A percentile compares a stretch with the other conserved stretches of the same genome.
Evolutionary conservation across 257 asterid species (phyloP).

Genomic region (Solanum chmielewskii): DNA sequence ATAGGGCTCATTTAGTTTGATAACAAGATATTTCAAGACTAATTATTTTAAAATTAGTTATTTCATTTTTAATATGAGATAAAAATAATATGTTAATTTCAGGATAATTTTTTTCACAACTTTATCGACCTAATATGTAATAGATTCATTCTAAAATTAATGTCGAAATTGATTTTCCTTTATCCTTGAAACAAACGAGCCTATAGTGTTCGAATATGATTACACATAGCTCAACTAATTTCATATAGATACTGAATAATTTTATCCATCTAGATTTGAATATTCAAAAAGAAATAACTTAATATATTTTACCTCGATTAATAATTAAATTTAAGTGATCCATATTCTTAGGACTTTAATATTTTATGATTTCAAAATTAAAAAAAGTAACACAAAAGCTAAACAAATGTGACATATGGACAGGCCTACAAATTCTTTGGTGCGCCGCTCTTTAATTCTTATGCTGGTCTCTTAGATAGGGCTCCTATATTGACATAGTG

Average conservation of each 20-base stretch:
- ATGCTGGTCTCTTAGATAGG: not conserved
- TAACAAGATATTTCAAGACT: too few species aligned
- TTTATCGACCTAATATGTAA: too few species aligned
- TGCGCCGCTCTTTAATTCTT: not conserved
- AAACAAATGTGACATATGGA: not conserved
- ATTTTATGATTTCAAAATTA: not conserved
- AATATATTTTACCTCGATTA: not conserved
- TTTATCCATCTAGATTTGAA: not conserved
- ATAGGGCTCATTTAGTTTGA: not conserved
- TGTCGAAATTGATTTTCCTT: too few species aligned
- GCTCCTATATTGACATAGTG: not conserved
- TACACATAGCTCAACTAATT: not conserved
- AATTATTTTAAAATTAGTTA: not conserved
- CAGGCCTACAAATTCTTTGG: not conserved
- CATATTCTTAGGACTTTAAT: not conserved
- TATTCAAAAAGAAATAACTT: too few species aligned
- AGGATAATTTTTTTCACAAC: fast-evolving
- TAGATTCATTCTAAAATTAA: too few species aligned
- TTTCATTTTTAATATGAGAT: not conserved
- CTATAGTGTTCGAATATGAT: fast-evolving
- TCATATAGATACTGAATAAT: fast-evolving
- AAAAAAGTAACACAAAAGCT: not conserved
- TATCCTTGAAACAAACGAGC: not conserved
- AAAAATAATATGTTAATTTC: too few species aligned
- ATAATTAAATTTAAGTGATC: not conserved